Evolutionary conservation across 1,284 basidiomycete species (phyloP), one percentile per base, ranked within the genome.

Genomic region (Vanrija sp.): DNA sequence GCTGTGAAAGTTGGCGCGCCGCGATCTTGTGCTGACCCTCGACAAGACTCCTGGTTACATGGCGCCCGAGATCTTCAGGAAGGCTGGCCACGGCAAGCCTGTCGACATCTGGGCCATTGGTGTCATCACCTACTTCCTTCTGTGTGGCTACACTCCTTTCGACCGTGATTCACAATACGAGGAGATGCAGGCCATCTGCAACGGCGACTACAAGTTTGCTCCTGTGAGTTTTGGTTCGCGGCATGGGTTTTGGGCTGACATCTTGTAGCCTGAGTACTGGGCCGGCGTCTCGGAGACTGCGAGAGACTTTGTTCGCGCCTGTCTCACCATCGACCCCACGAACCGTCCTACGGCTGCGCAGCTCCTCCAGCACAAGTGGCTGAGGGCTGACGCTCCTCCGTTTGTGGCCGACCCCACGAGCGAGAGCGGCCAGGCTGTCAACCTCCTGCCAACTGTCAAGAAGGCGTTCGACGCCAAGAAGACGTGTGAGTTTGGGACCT

Each of bases 91-190:
- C 67, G 86, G 89, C 41, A 96, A 92, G 77, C 93, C 95, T 0
- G 95, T 98, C 23, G 95, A 97, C 70, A 81, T 98, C 60, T 97
- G 92, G 92, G 92, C 93, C 0, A 93, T 96, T 83, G 93, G 93
- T 52, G 93, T 97, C 51, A 92, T 96, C 74, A 88, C 91, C 46
- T 94, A 93, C 77, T 96, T 96, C 84, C 79, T 96, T 6, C 85
- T 96, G 48, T 92, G 90, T 47, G 91, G 92, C 8, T 95, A 95
- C 78, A 96, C 92, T 2, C 91, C 91, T 1, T 95, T 95, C 73
- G 93, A 97, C 74, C 84, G 89, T 39, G 91, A 96, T 57, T 85
- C 81, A 6, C 90, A 90, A 68, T 85, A 86, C 67, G 82, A 84
- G 61, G 90, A 93, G 75, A 92, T 90, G 88, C 85, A 93, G 69